Evolutionary conservation across 129 eudicot genomes (phyloP).

Genomic region (Artemisia tridentata): DNA sequence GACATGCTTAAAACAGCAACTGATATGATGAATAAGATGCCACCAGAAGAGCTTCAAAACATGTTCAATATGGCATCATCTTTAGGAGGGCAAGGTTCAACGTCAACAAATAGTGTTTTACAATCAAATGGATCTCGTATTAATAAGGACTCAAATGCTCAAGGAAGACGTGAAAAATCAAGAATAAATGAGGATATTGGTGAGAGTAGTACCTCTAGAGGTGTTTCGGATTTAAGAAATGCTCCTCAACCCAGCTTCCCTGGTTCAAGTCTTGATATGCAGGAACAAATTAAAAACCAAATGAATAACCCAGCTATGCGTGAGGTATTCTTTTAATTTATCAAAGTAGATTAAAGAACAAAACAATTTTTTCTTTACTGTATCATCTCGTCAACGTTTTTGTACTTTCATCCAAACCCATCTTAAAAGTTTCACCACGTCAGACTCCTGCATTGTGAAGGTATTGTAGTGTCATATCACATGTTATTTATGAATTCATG

Average conservation of each 20-base stretch:
- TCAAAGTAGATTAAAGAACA: too few relatives aligned
- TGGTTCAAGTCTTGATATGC: constrained; percentile 55
- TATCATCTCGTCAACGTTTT: too few relatives aligned
- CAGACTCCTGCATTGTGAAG: too few relatives aligned
- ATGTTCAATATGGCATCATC: constrained; percentile 76
- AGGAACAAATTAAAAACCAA: constrained; percentile 46
- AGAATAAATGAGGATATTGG: constrained; percentile 31
- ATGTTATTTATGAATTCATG: background rate
- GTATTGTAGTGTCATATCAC: too few relatives aligned
- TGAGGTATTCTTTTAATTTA: constrained; percentile 46
- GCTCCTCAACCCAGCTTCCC: constrained; percentile 54
- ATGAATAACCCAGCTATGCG: constrained; percentile 94
- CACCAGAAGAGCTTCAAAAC: constrained; percentile 56
- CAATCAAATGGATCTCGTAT: constrained; percentile 27
- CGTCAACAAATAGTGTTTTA: constrained; percentile 14
- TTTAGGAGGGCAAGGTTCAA: constrained; percentile 33
- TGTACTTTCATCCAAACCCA: too few relatives aligned
- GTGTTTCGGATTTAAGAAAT: constrained; percentile 39
- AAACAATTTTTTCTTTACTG: too few relatives aligned
- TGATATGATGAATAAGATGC: constrained; percentile 77
- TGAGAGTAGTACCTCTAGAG: constrained; percentile 52
- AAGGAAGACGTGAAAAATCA: constrained; percentile 30
- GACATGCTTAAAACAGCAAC: constrained; percentile 73
- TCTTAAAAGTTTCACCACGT: too few relatives aligned
- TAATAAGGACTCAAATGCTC: constrained; percentile 5